Percentiles rank a stretch among this genome's conserved stretches.
Conservation (phyloP, 1,139 yeast species). For the Yamadazyma kanchanaburiensis region DNA sequence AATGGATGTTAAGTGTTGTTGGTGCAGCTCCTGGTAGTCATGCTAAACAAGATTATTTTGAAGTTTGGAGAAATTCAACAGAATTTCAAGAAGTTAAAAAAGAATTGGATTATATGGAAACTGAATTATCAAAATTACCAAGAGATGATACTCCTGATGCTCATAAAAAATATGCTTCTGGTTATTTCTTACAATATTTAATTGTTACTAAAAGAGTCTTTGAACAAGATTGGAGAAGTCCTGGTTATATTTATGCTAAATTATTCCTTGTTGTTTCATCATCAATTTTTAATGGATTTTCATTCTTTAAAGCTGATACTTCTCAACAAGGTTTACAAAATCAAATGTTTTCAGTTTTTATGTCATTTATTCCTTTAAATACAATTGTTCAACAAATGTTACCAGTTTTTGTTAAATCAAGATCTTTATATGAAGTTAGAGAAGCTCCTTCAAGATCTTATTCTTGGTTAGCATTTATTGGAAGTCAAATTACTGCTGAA, state of each 20-base stretch:
- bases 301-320: conserved; percentile 58
- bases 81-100: conserved; percentile 20
- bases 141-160: conserved; percentile 19
- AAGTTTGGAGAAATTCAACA: conserved; percentile 31
- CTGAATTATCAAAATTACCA: conserved; percentile 25
- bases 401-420: conserved; percentile 67
- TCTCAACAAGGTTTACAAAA: conserved; percentile 59
- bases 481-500: conserved; percentile 34
- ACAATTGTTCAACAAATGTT: conserved; percentile 70
- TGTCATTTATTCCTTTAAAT: conserved; percentile 60
- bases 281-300: conserved; percentile 47
- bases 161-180: conserved; percentile 23
- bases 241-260: conserved; percentile 39
- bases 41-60: conserved; percentile 31
- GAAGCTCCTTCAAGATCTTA: conserved; percentile 72
- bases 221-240: conserved; percentile 43
- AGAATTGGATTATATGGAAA: conserved; percentile 25
- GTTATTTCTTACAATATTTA: conserved; percentile 22
- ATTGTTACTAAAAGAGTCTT: conserved; percentile 24
- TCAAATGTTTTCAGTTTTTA: conserved; percentile 67
- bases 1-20: conserved; percentile 56
- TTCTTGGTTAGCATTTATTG: conserved; percentile 45
- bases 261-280: conserved; percentile 31
- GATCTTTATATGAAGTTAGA: conserved; percentile 83
- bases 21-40: conserved; percentile 37